phyloP scores from a whole-genome alignment of 176 grass and related monocot genomes.

The Tuctoria greenei region DNA sequence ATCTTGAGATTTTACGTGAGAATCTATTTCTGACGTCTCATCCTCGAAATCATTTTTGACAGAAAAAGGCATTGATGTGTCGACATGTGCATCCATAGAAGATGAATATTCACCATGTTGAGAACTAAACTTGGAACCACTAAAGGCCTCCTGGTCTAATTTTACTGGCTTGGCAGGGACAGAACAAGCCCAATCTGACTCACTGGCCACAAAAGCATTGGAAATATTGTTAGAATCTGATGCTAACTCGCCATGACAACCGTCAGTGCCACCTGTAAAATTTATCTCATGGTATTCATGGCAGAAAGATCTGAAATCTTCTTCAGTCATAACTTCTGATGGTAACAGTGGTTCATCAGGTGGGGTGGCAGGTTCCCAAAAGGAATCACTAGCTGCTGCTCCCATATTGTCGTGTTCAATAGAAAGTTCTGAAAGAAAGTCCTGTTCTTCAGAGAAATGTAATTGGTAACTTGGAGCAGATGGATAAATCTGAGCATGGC shows the following conservation, averaged over 20 bases:
- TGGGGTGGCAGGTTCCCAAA: slow-evolving; percentile 68
- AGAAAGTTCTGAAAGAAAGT: slow-evolving; percentile 54
- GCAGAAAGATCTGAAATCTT: slow-evolving; percentile 52
- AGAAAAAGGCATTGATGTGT: background rate
- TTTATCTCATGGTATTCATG: slow-evolving; percentile 48
- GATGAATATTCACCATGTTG: slow-evolving; percentile 25
- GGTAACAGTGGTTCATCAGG: slow-evolving; percentile 52
- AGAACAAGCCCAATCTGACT: slow-evolving; percentile 19
- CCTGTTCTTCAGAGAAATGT: slow-evolving; percentile 48
- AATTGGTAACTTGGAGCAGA: slow-evolving; percentile 20
- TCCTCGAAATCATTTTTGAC: slow-evolving; percentile 21
- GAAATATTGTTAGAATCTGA: slow-evolving; percentile 38
- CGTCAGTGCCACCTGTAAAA: slow-evolving; percentile 27
- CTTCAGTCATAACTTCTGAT: slow-evolving; percentile 54
- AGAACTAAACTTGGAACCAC: slow-evolving; percentile 13
- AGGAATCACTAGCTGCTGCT: slow-evolving; percentile 49
- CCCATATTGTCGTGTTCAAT: slow-evolving; percentile 33
- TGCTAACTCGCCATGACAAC: slow-evolving; percentile 36
- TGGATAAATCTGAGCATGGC: slow-evolving; percentile 25
- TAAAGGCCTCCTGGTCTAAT: slow-evolving; percentile 31
- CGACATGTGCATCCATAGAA: slow-evolving; percentile 4
- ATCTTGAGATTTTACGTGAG: slow-evolving; percentile 31
- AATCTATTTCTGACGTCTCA: slow-evolving; percentile 21
- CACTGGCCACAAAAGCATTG: slow-evolving; percentile 31
- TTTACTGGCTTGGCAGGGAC: slow-evolving; percentile 2